A percentile compares a stretch with the other conserved stretches of the same genome.
Conservation (phyloP, 2,329 filamentous ascomycete species). For the Hymenoscyphus fraxineus region DNA sequence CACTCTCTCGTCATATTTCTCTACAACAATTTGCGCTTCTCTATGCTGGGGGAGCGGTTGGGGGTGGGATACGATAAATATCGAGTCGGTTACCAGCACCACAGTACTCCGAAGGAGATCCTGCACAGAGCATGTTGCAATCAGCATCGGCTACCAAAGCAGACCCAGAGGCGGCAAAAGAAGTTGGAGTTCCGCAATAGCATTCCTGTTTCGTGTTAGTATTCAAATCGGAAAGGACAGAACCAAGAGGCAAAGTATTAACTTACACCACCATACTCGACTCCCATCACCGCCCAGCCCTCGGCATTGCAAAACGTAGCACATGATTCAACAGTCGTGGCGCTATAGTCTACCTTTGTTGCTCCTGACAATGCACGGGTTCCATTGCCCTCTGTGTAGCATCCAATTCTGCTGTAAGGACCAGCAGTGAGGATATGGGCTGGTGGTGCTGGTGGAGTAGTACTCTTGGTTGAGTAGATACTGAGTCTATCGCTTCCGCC, state of each 20-base stretch:
- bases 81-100: slow-evolving; percentile 28
- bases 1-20: background rate
- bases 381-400: slow-evolving; percentile 24
- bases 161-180: slow-evolving; percentile 14
- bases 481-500: slow-evolving; percentile 26
- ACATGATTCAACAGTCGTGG: slow-evolving; percentile 21
- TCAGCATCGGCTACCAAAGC: slow-evolving; percentile 14
- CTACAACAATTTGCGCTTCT: background rate
- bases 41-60: background rate
- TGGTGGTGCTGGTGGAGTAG: slow-evolving; percentile 11
- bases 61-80: slow-evolving; percentile 12
- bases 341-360: slow-evolving; percentile 3
- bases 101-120: slow-evolving; percentile 30
- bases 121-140: slow-evolving; percentile 27
- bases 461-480: slow-evolving; percentile 17
- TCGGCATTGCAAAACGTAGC: slow-evolving; percentile 17
- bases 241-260: background rate
- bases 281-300: slow-evolving; percentile 39
- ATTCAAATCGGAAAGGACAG: background rate
- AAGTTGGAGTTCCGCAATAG: slow-evolving; percentile 26
- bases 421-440: slow-evolving; percentile 7
- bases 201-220: slow-evolving; percentile 34
- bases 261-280: slow-evolving; percentile 41
- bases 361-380: slow-evolving; percentile 40
- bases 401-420: slow-evolving; percentile 13